Evolutionary conservation across 2,329 filamentous ascomycete species (phyloP).

Genomic region (Fonsecaea nubica): DNA sequence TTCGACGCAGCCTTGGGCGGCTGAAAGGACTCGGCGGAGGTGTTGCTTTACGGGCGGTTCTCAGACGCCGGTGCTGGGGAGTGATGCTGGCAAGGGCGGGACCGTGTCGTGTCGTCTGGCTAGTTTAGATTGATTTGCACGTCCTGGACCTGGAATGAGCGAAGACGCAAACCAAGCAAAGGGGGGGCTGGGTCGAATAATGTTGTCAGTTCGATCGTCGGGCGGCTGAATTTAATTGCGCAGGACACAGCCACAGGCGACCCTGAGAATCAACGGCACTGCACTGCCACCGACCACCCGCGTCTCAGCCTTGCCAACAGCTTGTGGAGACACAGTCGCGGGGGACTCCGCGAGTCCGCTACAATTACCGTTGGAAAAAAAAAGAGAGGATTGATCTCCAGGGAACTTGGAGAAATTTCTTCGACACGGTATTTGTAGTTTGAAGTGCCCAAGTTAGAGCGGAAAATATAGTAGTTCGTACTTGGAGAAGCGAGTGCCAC

Average conservation of each 20-base stretch:
- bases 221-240: conserved; percentile 23
- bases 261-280: not conserved
- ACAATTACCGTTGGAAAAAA: not conserved
- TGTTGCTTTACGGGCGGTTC: not conserved
- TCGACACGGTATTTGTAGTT: not conserved
- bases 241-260: conserved; percentile 16
- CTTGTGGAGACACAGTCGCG: not conserved
- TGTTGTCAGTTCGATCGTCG: conserved; percentile 15
- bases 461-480: not conserved
- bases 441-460: not conserved
- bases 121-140: not conserved
- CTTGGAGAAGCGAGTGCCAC: not conserved
- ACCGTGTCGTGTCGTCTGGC: not conserved
- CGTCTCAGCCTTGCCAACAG: conserved; percentile 12
- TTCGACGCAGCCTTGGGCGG: not conserved
- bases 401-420: not conserved
- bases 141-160: not conserved
- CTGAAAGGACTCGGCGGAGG: not conserved
- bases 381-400: not conserved
- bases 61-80: not conserved
- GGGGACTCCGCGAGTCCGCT: not conserved
- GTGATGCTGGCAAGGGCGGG: conserved; percentile 1
- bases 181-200: conserved; percentile 10
- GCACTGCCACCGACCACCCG: conserved; percentile 6
- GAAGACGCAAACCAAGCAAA: not conserved